Evolutionary conservation across 2,329 filamentous ascomycete genomes (phyloP).

Genomic region (Trichoderma simmonsii): DNA sequence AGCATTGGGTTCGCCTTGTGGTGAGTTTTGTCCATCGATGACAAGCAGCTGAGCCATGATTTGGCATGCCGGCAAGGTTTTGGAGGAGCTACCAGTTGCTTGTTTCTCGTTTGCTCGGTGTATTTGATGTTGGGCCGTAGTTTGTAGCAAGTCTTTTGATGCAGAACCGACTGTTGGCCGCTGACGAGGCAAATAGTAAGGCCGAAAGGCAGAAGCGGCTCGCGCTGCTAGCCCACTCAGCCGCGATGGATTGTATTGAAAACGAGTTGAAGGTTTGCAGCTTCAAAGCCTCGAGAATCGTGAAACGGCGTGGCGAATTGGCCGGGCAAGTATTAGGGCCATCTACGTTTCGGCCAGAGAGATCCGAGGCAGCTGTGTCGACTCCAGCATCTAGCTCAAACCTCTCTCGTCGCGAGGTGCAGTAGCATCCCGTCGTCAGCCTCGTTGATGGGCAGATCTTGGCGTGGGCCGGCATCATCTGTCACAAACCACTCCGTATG

Average conservation of each 20-base stretch:
- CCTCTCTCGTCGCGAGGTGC: constrained; percentile 11
- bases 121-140: neutral
- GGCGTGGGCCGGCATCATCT: constrained; percentile 4
- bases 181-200: constrained; percentile 5
- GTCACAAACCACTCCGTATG: neutral
- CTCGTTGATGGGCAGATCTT: constrained; percentile 13
- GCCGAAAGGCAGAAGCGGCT: neutral
- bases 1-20: constrained; percentile 9
- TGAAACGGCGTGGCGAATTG: neutral
- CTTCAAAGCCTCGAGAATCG: neutral
- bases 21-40: neutral
- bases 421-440: constrained; percentile 17
- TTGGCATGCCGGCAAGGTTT: neutral
- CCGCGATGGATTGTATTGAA: neutral
- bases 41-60: neutral
- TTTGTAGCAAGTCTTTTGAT: neutral
- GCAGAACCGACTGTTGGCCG: constrained; percentile 1
- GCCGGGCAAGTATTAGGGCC: neutral
- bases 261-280: neutral
- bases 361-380: constrained; percentile 8
- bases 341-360: constrained; percentile 7
- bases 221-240: neutral
- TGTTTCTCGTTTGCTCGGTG: neutral
- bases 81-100: neutral
- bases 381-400: constrained; percentile 13